Evolutionary conservation across 768 basidiomycete genomes (phyloP).

Genomic region (Lyophyllum shimeji): DNA sequence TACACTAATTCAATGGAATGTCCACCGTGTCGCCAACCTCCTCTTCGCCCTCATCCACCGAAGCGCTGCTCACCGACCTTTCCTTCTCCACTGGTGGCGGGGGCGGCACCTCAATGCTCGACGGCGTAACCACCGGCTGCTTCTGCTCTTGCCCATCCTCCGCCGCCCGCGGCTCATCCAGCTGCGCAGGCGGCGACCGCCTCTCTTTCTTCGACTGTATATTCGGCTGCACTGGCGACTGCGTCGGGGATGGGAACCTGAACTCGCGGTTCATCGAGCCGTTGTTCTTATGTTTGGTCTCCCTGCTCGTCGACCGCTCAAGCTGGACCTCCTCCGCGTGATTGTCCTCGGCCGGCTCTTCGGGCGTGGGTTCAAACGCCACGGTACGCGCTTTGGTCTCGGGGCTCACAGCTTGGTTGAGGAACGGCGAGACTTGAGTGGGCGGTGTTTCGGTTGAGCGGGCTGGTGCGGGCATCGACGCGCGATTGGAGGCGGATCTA

Average conservation of each 20-base stretch:
- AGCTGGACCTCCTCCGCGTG: conserved; percentile 32
- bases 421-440: conserved; percentile 33
- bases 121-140: conserved; percentile 49
- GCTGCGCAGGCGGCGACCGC: conserved; percentile 26
- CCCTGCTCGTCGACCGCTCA: conserved; percentile 22
- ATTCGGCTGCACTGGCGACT: conserved; percentile 29
- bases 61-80: conserved; percentile 31
- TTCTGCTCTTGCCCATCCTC: conserved; percentile 3
- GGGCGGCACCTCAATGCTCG: conserved; percentile 74
- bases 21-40: conserved; percentile 81
- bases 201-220: conserved; percentile 14
- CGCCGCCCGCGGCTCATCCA: conserved; percentile 18
- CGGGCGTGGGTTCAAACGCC: conserved; percentile 51
- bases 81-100: conserved; percentile 82
- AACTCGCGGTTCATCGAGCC: conserved; percentile 82
- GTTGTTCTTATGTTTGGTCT: conserved; percentile 46
- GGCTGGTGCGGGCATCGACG: conserved; percentile 66
- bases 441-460: conserved; percentile 46
- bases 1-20: conserved; percentile 50
- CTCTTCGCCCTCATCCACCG: conserved; percentile 59
- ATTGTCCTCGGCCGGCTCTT: conserved; percentile 43
- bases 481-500: conserved; percentile 46
- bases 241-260: conserved; percentile 57
- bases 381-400: conserved; percentile 20
- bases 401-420: conserved; percentile 37